Percentiles rank a stretch among this genome's conserved stretches.
Evolutionary conservation across 1,284 basidiomycete genomes (phyloP).

Genomic region (Ustilago loliicola): DNA sequence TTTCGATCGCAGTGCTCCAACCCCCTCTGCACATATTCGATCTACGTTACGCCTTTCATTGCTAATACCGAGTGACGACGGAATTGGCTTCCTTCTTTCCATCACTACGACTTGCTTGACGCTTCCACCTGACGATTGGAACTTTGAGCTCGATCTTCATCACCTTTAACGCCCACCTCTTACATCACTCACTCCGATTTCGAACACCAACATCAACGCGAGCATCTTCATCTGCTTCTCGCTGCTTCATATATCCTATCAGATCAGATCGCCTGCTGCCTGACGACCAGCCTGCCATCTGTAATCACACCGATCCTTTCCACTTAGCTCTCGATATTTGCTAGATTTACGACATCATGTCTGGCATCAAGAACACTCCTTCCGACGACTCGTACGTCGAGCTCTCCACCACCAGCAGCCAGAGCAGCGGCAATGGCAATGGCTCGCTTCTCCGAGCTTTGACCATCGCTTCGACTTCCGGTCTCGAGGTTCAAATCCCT

Average conservation of each 20-base stretch:
- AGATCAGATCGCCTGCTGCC: conserved; percentile 38
- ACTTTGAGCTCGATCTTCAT: conserved; percentile 24
- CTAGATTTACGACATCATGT: conserved; percentile 24
- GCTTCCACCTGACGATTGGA: conserved; percentile 44
- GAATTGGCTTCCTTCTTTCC: conserved; percentile 28
- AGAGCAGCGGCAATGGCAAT: conserved; percentile 42
- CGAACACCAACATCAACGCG: conserved; percentile 15
- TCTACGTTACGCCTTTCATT: conserved; percentile 9
- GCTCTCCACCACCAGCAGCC: conserved; percentile 47
- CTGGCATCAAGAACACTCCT: conserved; percentile 42
- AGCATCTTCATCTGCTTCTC: conserved; percentile 4
- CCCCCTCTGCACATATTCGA: conserved; percentile 1
- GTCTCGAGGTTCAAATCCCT: conserved; percentile 57
- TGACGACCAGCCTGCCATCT: conserved; percentile 46
- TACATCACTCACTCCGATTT: not conserved
- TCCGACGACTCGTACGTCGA: conserved; percentile 55
- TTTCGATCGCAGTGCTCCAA: conserved; percentile 20
- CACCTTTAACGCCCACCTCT: not conserved
- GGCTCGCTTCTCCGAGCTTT: conserved; percentile 43
- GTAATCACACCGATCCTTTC: conserved; percentile 8
- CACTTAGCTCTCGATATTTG: not conserved
- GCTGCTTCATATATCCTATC: conserved; percentile 12
- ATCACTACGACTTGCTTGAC: conserved; percentile 22
- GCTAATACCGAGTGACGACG: conserved; percentile 54
- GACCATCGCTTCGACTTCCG: conserved; percentile 39